Evolutionary conservation across 140 eudicot species (phyloP), one percentile per base, ranked within the genome.

Genomic region (Cichorium intybus): DNA sequence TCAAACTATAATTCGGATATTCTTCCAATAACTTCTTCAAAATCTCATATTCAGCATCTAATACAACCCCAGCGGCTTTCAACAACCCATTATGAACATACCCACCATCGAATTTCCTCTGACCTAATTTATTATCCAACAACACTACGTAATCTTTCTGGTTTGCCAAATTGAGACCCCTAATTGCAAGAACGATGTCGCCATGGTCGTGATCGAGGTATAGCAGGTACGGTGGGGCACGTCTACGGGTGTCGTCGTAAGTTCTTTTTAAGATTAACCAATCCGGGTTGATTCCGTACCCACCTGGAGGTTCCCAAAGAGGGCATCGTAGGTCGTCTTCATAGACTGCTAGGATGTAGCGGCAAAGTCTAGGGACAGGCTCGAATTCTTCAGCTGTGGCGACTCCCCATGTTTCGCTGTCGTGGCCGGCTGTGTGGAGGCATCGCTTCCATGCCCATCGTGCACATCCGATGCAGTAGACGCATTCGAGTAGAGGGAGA

Each of bases 361-460:
- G 77, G 65, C 96, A 92, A 16, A 92, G 79, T 73, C 98, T 72
- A 24, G 98, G 98, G 12, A 92, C 95, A 4, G 98, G 96, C 39
- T 88, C 98, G 28, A 92, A 92, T 48, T 92, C 98, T 39, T 92
- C 87, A 18, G 96, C 79, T 3, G 86, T 71, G 56, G 96, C 87
- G 5, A 74, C 60, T n/a, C 87, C 89, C 98, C 96, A 88, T 28
- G 88, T 78, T 56, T 88, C 92, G 31, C 98, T 92, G 9, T 92
- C 98, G 50, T 88, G 95, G 61, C 95, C 89, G 15, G 92, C 98
- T 0, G 80, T 74, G 60, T 92, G 71, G 27, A 85, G 88, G 60
- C 97, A 91, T 14, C 96, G 81, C 27, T 91, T 87, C 97, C 96
- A 91, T 1, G 85, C 96, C 97, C 97, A 91, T 1, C 96, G 82